Percentiles rank a stretch among this genome's conserved stretches.
Evolutionary conservation across 176 grass and related monocot species (phyloP).

Genomic region (Typha latifolia): DNA sequence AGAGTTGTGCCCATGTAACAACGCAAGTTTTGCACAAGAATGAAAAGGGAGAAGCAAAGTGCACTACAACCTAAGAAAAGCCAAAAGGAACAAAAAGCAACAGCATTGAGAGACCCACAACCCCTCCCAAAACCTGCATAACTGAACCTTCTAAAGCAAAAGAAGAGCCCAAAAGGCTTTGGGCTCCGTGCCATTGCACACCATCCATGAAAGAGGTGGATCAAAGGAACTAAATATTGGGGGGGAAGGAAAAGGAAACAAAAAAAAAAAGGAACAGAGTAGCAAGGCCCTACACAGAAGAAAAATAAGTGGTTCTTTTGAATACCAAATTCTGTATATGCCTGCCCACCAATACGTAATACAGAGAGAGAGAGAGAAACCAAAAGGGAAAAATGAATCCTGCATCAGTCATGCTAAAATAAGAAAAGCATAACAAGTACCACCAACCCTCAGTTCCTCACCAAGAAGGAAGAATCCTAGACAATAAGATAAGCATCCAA

Average conservation of each 20-base stretch:
- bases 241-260: neutral
- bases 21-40: neutral
- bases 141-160: slow-evolving; percentile 15
- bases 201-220: neutral
- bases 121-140: neutral
- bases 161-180: neutral
- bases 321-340: neutral
- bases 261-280: neutral
- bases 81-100: slow-evolving; percentile 2
- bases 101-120: slow-evolving; percentile 8
- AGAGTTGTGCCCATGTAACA: too few species aligned
- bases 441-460: neutral
- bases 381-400: too few species aligned
- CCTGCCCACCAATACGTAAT: neutral
- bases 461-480: neutral
- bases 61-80: neutral
- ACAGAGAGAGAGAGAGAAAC: too few species aligned
- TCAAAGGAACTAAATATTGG: too few species aligned
- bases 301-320: neutral
- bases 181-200: neutral
- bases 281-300: neutral
- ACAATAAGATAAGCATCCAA: neutral
- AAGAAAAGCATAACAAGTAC: neutral
- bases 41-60: neutral
- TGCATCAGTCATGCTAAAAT: too few species aligned